These are phyloP conservation scores for Apocynum venetum DNA, from an alignment of 257 asterid species.

Conservation along the genomic window DNA sequence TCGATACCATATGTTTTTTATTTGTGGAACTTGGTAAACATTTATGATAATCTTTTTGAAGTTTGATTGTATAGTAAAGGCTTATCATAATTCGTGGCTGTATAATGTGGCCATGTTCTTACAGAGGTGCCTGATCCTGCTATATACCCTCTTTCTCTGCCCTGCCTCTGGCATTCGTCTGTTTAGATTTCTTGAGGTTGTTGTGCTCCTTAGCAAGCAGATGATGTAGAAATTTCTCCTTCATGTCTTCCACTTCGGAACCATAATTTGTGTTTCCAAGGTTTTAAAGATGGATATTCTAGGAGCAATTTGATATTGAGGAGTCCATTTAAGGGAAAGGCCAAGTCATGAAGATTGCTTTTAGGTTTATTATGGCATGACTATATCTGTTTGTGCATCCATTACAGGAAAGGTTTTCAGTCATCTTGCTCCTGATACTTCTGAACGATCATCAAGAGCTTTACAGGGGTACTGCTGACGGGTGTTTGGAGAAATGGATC, in stretches of 20 bases:
- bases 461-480: slow-evolving; percentile 48
- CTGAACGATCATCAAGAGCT: slow-evolving; percentile 51
- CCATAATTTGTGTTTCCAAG: slow-evolving; percentile 30
- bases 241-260: slow-evolving; percentile 27
- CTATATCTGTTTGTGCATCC: slow-evolving; percentile 57
- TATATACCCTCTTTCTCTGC: not conserved
- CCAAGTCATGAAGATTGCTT: slow-evolving; percentile 42
- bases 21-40: not conserved
- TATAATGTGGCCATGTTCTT: not conserved
- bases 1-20: not conserved
- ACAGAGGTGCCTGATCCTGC: not conserved
- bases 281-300: slow-evolving; percentile 29
- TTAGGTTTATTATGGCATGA: slow-evolving; percentile 45
- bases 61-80: not conserved
- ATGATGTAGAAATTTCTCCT: slow-evolving; percentile 18
- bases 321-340: slow-evolving; percentile 46
- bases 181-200: slow-evolving; percentile 13
- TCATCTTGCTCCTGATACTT: slow-evolving; percentile 64
- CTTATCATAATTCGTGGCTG: not conserved
- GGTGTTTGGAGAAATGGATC: slow-evolving; percentile 71
- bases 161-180: not conserved
- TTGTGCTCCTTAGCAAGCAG: slow-evolving; percentile 14
- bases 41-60: not conserved
- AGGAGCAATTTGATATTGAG: slow-evolving; percentile 40
- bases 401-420: slow-evolving; percentile 73